Evolutionary conservation across 2,329 filamentous ascomycete genomes (phyloP).

Genomic region (Pyricularia grisea): DNA sequence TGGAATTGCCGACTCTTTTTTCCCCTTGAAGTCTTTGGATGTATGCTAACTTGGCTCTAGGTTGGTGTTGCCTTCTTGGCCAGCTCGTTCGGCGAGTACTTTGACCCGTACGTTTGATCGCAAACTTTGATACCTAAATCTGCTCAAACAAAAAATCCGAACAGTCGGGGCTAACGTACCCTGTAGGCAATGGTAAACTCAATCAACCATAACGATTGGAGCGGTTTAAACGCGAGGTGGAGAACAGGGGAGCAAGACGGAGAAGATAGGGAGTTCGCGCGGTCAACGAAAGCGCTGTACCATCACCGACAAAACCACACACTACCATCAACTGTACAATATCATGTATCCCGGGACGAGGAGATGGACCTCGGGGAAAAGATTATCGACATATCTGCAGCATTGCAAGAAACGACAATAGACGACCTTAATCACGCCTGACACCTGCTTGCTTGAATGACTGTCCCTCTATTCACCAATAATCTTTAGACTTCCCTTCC

Average conservation of each 20-base stretch:
- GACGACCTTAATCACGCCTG: slow-evolving; percentile 1
- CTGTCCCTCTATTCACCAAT: background rate
- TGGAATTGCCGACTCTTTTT: background rate
- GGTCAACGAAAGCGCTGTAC: background rate
- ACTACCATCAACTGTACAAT: background rate
- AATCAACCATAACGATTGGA: background rate
- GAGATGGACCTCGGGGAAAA: background rate
- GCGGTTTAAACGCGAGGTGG: background rate
- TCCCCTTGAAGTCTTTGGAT: slow-evolving; percentile 1
- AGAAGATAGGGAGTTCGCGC: background rate
- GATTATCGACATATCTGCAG: background rate
- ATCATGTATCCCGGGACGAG: background rate
- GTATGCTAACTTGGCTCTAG: slow-evolving; percentile 19
- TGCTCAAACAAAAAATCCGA: background rate
- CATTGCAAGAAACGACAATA: background rate
- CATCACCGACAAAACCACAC: background rate
- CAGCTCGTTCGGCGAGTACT: slow-evolving; percentile 47
- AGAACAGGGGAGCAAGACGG: background rate
- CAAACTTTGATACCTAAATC: background rate
- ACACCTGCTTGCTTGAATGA: background rate
- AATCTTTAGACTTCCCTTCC: background rate
- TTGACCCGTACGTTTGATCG: slow-evolving; percentile 30
- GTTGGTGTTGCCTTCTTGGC: slow-evolving; percentile 49
- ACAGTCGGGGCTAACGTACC: background rate
- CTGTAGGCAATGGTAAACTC: background rate